These are phyloP conservation scores for Trapa incisa DNA, from an alignment of 345 rosid species.

Conservation along the genomic window DNA sequence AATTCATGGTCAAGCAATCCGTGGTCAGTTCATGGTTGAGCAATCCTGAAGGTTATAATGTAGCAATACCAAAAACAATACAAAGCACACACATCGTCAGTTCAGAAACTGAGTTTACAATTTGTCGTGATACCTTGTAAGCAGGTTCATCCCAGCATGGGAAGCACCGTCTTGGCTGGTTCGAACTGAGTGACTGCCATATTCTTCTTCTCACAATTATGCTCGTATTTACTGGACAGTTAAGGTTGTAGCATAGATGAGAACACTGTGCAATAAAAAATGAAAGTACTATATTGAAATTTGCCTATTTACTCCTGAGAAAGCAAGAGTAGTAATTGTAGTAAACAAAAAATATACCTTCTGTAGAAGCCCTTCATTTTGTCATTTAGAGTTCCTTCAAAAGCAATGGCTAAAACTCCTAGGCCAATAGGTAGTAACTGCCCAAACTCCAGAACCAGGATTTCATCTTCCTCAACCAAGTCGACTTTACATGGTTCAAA, in stretches of 20 bases:
- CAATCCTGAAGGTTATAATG: too few relatives aligned
- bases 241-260: background rate
- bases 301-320: background rate
- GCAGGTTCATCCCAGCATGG: conserved; percentile 99
- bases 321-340: too few relatives aligned
- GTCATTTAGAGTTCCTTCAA: conserved; percentile 61
- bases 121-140: conserved; percentile 84
- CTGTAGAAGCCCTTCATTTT: conserved; percentile 87
- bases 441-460: conserved; percentile 61
- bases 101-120: too few relatives aligned
- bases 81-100: background rate
- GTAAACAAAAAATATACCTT: conserved; percentile 32
- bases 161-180: conserved; percentile 87
- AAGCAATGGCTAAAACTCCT: conserved; percentile 50
- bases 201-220: conserved; percentile 79
- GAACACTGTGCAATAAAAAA: background rate
- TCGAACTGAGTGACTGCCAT: conserved; percentile 99
- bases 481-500: conserved; percentile 38
- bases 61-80: conserved; percentile 3
- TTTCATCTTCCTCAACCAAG: conserved; percentile 54
- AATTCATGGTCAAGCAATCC: too few relatives aligned
- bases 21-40: too few relatives aligned
- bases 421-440: conserved; percentile 47
- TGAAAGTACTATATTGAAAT: too few relatives aligned
- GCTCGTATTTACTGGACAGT: conserved; percentile 51